Evolutionary conservation across 164 flowering plant genomes (phyloP).

Genomic region (Berberis vulgaris): DNA sequence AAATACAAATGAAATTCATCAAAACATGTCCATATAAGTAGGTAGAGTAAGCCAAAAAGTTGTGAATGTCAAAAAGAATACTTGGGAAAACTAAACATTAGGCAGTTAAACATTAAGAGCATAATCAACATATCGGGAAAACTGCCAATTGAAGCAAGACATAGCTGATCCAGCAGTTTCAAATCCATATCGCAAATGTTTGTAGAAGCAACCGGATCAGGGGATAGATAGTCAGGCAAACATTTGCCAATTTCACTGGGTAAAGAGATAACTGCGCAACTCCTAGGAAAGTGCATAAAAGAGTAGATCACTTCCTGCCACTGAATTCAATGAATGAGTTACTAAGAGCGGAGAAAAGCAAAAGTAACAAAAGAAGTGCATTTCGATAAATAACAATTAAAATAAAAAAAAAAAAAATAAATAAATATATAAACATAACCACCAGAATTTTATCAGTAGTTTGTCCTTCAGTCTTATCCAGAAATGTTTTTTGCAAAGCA

Average conservation of each 20-base stretch:
- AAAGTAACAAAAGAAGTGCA: constrained; percentile 7
- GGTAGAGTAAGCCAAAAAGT: not conserved
- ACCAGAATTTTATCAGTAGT: constrained; percentile 36
- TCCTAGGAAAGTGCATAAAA: constrained; percentile 69
- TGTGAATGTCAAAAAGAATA: not conserved
- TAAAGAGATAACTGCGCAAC: constrained; percentile 2
- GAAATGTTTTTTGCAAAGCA: constrained; percentile 27
- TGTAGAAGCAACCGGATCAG: constrained; percentile 16
- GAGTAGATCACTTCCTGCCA: constrained; percentile 49
- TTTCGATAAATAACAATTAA: not conserved
- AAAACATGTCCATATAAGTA: not conserved
- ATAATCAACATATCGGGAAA: constrained; percentile 13
- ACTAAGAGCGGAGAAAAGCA: constrained; percentile 16
- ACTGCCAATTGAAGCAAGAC: constrained; percentile 17
- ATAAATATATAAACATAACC: constrained; percentile 3
- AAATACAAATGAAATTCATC: not conserved
- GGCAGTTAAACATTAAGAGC: too few species aligned
- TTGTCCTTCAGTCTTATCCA: constrained; percentile 23
- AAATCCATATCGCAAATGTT: constrained; percentile 20
- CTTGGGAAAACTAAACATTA: not conserved
- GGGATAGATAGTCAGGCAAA: constrained; percentile 12
- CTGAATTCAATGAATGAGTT: not conserved
- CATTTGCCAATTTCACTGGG: constrained; percentile 10
- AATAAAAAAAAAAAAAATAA: not conserved
- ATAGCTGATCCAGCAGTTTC: constrained; percentile 42